Evolutionary conservation across 805 yeast genomes (phyloP).

Genomic region (Sugiyamaella valdiviana): DNA sequence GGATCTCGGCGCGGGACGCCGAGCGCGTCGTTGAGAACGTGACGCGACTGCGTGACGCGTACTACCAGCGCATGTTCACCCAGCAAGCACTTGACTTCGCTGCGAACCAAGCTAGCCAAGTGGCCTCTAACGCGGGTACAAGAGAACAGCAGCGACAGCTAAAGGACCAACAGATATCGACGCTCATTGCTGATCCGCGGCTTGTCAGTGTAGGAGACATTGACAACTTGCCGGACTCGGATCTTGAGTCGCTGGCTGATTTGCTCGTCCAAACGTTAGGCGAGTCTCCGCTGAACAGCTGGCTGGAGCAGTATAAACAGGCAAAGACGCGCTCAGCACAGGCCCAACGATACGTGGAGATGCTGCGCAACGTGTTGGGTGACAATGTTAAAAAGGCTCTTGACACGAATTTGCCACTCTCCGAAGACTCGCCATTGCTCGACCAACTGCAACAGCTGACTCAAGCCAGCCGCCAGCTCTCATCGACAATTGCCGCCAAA

Average conservation of each 20-base stretch:
- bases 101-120: neutral
- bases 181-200: neutral
- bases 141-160: constrained; percentile 1
- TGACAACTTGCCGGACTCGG: neutral
- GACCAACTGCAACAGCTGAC: neutral
- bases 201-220: neutral
- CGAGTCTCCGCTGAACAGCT: neutral
- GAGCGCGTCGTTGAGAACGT: constrained; percentile 5
- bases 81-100: constrained; percentile 5
- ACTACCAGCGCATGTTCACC: constrained; percentile 9
- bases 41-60: neutral
- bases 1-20: neutral
- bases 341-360: neutral
- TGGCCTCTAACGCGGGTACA: too few species aligned
- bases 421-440: neutral
- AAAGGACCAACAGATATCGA: neutral
- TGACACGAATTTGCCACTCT: neutral
- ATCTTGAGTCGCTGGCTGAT: neutral
- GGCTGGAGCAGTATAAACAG: neutral
- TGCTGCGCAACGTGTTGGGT: neutral
- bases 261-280: neutral
- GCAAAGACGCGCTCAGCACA: neutral
- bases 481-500: neutral
- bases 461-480: neutral
- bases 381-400: neutral